Evolutionary conservation across 139 green algal species (phyloP), one percentile per base, ranked within the genome.

Genomic region (Picochlorum sp.): DNA sequence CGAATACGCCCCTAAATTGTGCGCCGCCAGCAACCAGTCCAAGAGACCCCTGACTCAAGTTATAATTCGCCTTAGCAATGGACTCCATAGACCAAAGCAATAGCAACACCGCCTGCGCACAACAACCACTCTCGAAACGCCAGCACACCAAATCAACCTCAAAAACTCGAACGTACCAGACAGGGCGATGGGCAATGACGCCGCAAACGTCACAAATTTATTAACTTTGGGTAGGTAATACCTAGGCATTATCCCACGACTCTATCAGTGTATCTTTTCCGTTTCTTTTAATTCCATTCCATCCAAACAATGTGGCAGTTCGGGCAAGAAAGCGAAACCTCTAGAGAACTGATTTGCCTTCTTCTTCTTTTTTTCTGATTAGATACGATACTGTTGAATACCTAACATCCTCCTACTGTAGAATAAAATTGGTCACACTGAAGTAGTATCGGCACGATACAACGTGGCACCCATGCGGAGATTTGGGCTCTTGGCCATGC

Each of bases 1-100:
- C 30, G 16, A 63, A 61, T 75, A 72, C 4, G 64, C 70, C 1
- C 70, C 70, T 3, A 77, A 23, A 64, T 77, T 77, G 49, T 45
- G 32, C 0, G 32, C 32, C 1, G 56, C 26, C 26, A 3, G 41
- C 64, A 2, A 77, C n/a, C 15, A 67, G 30, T 20, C 66, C 14
- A 16, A 78, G 41, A 44, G 70, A 30, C 21, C 41, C 11, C 60
- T 78, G 66, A 9, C 15, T 37, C 16, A 78, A 54, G 18, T 37
- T 28, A 23, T 71, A 78, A 16, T 14, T 41, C 15, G 23, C 26
- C 45, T 66, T 74, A 74, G 44, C 8, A 23, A 44, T 2, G n/a
- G 41, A 5, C 16, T 20, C 71, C 71, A 78, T 7, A 78, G 61
- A 13, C 57, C 14, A 61, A 78, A 70, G 5, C 18, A 37, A 55